Evolutionary conservation across 2,329 filamentous ascomycete genomes (phyloP), one percentile per base, ranked within the genome.

Genomic region (Geosmithia morbida): DNA sequence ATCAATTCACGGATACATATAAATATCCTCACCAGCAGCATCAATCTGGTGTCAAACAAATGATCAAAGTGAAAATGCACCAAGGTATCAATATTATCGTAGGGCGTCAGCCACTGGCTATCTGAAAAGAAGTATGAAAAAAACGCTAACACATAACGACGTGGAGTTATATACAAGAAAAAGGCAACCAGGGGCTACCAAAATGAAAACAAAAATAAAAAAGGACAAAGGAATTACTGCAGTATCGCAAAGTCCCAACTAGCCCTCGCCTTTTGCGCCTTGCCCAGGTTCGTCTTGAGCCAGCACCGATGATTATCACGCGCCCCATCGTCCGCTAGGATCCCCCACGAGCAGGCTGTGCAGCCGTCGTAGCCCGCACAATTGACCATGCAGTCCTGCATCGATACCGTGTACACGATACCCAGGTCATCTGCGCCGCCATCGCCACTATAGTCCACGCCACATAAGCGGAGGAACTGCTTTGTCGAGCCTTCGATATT

Each of bases 261-360:
- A 3, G 52, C 43, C 33, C 61, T 59, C 2, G 61, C 58, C 10
- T 52, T 50, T 43, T 63, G 62, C 2, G 58, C 48, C 43, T 51
- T 53, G 46, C 52, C 57, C 50, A 72, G 50, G 33, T 61, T 55
- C 7, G 57, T 57, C 55, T 72, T 72, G 48, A 72, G 51, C 62
- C 63, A 72, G 53, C 69, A 72, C 5, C 59, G 58, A 46, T 68
- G 66, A 47, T 63, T 58, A 39, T 57, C 56, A 1, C 62, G 62
- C 17, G 43, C 43, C 11, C 57, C 49, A 43, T 69, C 68, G n/a
- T 65, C 64, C 0, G 61, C 51, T 8, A 69, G 57, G 45, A 64
- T 60, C 2, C 69, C 69, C 69, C 69, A 72, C 10, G 66, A 65
- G 45, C 62, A 67, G 5, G 64, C 69, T 1, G 62, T 63, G 51